phyloP scores from a whole-genome alignment of 495 filamentous ascomycete genomes.

The Terfezia claveryi region DNA sequence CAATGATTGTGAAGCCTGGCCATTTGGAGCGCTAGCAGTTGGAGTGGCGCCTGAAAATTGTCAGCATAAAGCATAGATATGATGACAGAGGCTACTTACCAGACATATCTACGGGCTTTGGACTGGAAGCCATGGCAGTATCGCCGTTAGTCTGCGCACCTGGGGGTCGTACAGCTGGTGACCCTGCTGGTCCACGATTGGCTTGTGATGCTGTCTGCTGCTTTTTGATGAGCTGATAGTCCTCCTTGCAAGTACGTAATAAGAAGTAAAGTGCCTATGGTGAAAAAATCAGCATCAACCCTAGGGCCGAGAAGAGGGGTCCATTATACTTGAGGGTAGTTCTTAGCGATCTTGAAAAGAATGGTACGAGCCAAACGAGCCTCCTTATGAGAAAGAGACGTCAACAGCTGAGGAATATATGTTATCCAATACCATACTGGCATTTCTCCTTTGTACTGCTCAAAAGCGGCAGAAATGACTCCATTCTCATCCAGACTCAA shows the following conservation, averaged over 20 bases:
- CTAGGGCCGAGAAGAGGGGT: neutral
- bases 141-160: conserved; percentile 17
- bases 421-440: conserved; percentile 99
- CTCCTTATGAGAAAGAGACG: conserved; percentile 72
- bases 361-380: conserved; percentile 63
- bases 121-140: conserved; percentile 11
- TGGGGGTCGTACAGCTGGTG: conserved; percentile 18
- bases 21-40: conserved; percentile 8
- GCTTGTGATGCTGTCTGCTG: conserved; percentile 15
- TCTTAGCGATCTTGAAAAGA: conserved; percentile 79
- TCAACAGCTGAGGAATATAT: conserved; percentile 87
- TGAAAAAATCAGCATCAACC: neutral
- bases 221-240: conserved; percentile 82
- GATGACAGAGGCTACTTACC: conserved; percentile 6
- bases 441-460: conserved; percentile 85
- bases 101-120: conserved; percentile 11
- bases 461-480: conserved; percentile 56
- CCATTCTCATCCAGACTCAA: conserved; percentile 83
- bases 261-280: conserved; percentile 62
- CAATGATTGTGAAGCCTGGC: conserved; percentile 21
- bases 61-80: conserved; percentile 2
- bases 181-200: conserved; percentile 15
- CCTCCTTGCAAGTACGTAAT: conserved; percentile 80
- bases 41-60: conserved; percentile 11
- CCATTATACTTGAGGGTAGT: conserved; percentile 46